Conservation (phyloP, 257 asterid species). For the Craterostigma plantagineum region DNA sequence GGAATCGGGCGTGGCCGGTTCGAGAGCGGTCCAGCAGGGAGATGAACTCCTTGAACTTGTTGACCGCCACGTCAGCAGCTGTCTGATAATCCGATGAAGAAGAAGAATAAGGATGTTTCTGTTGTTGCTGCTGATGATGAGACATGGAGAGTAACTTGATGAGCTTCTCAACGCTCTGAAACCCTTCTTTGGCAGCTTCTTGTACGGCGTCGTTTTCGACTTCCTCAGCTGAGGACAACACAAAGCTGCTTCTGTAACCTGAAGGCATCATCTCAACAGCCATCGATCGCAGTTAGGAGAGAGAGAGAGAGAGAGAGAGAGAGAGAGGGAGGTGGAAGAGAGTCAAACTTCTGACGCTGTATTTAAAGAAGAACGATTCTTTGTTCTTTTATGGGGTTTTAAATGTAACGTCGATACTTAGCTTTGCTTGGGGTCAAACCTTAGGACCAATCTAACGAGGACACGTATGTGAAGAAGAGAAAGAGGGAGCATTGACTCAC, state of each 20-base stretch:
- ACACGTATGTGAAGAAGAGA: conserved; percentile 16
- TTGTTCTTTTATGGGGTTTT: conserved; percentile 3
- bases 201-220: conserved; percentile 26
- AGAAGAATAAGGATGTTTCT: too few species aligned
- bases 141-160: conserved; percentile 49
- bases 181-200: conserved; percentile 83
- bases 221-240: conserved; percentile 35
- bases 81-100: conserved; percentile 29
- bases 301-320: too few species aligned
- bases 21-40: conserved; percentile 58
- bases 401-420: conserved; percentile 15
- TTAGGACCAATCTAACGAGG: conserved; percentile 7
- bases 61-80: conserved; percentile 62
- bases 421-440: conserved; percentile 14
- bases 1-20: conserved; percentile 90
- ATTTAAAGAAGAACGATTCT: conserved; percentile 4
- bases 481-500: conserved; percentile 24
- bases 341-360: conserved; percentile 30
- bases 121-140: conserved; percentile 10
- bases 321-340: conserved; percentile 2
- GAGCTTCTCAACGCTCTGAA: conserved; percentile 76
- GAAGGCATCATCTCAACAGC: conserved; percentile 55
- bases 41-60: conserved; percentile 58
- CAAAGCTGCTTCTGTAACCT: conserved; percentile 17
- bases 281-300: conserved; percentile 22